Percentiles rank a stretch among this genome's conserved stretches.
These are phyloP conservation scores for Acanthamoeba quina DNA, from an alignment of 208 protist species.

Conservation along the genomic window DNA sequence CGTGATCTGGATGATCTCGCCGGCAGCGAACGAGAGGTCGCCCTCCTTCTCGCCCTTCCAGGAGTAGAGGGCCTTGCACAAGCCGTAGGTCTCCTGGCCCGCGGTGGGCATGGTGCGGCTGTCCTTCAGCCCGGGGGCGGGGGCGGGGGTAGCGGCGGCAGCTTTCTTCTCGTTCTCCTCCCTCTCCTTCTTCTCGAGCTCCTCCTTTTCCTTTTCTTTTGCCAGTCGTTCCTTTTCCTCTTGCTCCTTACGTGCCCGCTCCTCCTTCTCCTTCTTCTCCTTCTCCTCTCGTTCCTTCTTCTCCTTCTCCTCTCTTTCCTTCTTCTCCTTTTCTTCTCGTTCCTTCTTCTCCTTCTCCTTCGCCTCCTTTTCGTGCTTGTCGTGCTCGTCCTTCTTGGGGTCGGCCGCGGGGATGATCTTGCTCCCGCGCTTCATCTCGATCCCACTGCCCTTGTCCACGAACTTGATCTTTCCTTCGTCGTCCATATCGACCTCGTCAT, in stretches of 20 bases:
- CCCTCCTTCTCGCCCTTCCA: conserved; percentile 87
- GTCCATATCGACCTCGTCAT: conserved; percentile 42
- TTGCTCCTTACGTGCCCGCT: neutral
- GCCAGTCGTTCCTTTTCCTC: neutral
- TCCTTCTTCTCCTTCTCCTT: neutral
- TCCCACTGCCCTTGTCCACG: conserved; percentile 17
- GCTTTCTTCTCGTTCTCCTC: neutral
- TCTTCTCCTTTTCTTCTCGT: neutral
- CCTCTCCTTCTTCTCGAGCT: neutral
- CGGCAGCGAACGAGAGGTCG: conserved; percentile 92
- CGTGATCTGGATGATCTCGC: conserved; percentile 92
- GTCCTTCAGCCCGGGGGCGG: neutral
- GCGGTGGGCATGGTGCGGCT: neutral
- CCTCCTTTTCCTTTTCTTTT: neutral
- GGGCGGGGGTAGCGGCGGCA: neutral
- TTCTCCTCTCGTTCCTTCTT: neutral
- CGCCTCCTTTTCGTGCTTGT: neutral
- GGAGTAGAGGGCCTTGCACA: conserved; percentile 87
- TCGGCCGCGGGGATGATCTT: neutral
- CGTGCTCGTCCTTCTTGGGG: conserved; percentile 30
- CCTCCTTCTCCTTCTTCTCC: conserved; percentile 1
- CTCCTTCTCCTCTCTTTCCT: neutral
- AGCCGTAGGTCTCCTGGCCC: neutral
- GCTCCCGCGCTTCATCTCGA: conserved; percentile 46
- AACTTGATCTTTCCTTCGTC: conserved; percentile 47